Conservation (phyloP, 768 basidiomycete species). For the Trametes sanguinea region DNA sequence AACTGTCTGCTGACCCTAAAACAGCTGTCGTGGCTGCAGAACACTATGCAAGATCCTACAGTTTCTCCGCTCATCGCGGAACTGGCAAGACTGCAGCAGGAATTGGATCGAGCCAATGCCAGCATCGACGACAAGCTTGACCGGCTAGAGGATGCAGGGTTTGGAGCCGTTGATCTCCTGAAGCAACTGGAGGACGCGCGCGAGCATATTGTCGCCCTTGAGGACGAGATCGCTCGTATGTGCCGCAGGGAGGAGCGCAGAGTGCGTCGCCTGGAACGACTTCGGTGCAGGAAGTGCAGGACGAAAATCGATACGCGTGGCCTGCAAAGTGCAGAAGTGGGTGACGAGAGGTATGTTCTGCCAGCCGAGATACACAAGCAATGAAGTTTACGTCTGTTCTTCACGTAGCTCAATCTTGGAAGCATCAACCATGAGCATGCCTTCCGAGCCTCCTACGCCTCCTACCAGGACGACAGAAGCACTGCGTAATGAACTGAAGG, state of each 20-base stretch:
- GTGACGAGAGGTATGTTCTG: slow-evolving; percentile 61
- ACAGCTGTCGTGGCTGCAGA: slow-evolving; percentile 76
- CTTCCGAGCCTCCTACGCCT: slow-evolving; percentile 65
- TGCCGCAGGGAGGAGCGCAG: slow-evolving; percentile 72
- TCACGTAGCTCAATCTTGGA: slow-evolving; percentile 53
- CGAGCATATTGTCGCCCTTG: slow-evolving; percentile 52
- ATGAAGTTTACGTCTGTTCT: neutral
- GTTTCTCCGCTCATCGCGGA: slow-evolving; percentile 68
- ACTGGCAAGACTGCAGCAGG: slow-evolving; percentile 69
- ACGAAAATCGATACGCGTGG: slow-evolving; percentile 57
- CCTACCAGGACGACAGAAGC: slow-evolving; percentile 68
- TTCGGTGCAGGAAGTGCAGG: slow-evolving; percentile 70
- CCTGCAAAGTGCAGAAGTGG: slow-evolving; percentile 41
- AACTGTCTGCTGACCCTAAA: slow-evolving; percentile 18
- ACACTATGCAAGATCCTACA: slow-evolving; percentile 55
- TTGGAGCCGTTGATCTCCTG: slow-evolving; percentile 71
- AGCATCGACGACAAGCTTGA: slow-evolving; percentile 89
- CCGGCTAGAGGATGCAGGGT: slow-evolving; percentile 77
- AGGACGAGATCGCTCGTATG: slow-evolving; percentile 69
- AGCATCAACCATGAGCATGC: slow-evolving; percentile 46
- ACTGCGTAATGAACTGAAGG: slow-evolving; percentile 57
- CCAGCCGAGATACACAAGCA: neutral
- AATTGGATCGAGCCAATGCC: slow-evolving; percentile 79
- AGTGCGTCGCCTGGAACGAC: slow-evolving; percentile 56
- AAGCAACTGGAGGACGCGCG: slow-evolving; percentile 74